These are phyloP conservation scores for Fusarium chlamydosporum DNA, from an alignment of 2,329 filamentous ascomycete genomes.

Conservation along the genomic window DNA sequence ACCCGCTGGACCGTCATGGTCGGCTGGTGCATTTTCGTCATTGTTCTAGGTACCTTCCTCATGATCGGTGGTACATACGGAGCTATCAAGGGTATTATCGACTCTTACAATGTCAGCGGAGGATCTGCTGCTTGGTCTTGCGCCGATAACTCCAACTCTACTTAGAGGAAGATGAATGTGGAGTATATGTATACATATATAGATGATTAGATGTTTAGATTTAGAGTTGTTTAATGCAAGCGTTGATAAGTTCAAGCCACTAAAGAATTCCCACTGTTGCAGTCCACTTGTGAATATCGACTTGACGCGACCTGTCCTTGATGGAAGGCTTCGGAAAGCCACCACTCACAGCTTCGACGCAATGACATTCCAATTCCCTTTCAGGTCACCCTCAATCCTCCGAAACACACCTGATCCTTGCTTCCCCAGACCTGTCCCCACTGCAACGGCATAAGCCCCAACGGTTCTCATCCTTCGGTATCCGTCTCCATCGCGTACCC, in stretches of 20 bases:
- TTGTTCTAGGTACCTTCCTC: slow-evolving; percentile 54
- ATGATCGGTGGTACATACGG: slow-evolving; percentile 63
- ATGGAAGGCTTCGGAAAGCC: background rate
- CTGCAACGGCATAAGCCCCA: slow-evolving; percentile 75
- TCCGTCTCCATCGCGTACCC: slow-evolving; percentile 74
- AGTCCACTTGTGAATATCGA: too few species aligned
- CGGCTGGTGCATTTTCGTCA: slow-evolving; percentile 28
- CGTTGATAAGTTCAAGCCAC: slow-evolving; percentile 24
- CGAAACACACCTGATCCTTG: slow-evolving; percentile 74
- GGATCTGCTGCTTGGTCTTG: slow-evolving; percentile 60
- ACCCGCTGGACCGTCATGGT: slow-evolving; percentile 39
- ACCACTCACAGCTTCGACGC: slow-evolving; percentile 12
- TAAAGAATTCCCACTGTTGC: too few species aligned
- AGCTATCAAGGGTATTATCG: slow-evolving; percentile 55
- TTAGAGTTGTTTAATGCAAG: slow-evolving; percentile 33
- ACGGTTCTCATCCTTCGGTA: slow-evolving; percentile 75
- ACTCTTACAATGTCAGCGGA: slow-evolving; percentile 54
- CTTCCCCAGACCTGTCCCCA: slow-evolving; percentile 77
- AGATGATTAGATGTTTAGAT: slow-evolving; percentile 2
- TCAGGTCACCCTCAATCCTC: slow-evolving; percentile 62
- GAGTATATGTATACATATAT: too few species aligned
- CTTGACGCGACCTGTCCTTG: too few species aligned
- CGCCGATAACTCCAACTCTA: slow-evolving; percentile 59
- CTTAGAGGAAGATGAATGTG: too few species aligned
- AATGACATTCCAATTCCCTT: slow-evolving; percentile 35